Evolutionary conservation across 2,329 filamentous ascomycete species (phyloP).

Genomic region (Periconia macrospinosa): DNA sequence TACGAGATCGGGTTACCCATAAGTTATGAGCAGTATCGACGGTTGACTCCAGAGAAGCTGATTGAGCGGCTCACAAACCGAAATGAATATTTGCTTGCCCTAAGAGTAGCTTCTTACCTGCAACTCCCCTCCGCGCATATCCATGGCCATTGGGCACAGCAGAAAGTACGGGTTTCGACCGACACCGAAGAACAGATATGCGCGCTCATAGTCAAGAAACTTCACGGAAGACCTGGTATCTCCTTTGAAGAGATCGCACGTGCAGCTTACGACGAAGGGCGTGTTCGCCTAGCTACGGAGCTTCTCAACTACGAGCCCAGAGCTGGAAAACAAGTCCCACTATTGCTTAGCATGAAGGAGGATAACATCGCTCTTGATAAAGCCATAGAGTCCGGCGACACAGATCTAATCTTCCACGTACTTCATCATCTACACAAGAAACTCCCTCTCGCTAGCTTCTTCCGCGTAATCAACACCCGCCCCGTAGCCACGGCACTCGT

Average conservation of each 20-base stretch:
- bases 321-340: conserved; percentile 91
- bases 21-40: conserved; percentile 91
- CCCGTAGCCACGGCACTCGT: conserved; percentile 87
- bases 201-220: conserved; percentile 79
- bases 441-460: conserved; percentile 86
- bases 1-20: conserved; percentile 89
- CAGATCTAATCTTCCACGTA: conserved; percentile 88
- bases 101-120: conserved; percentile 85
- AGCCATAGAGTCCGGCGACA: conserved; percentile 92
- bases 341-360: conserved; percentile 93
- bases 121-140: conserved; percentile 85
- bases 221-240: conserved; percentile 86
- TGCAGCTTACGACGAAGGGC: conserved; percentile 91
- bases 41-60: conserved; percentile 86
- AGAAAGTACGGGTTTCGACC: conserved; percentile 83
- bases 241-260: conserved; percentile 94
- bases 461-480: conserved; percentile 83
- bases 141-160: conserved; percentile 94
- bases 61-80: conserved; percentile 83
- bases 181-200: conserved; percentile 90
- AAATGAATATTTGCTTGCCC: conserved; percentile 85
- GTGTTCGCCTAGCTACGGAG: conserved; percentile 83
- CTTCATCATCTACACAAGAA: conserved; percentile 87
- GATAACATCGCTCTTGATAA: conserved; percentile 95
- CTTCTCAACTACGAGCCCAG: conserved; percentile 91